phyloP scores from a whole-genome alignment of 495 filamentous ascomycete species.

The Podospora tetraspora region DNA sequence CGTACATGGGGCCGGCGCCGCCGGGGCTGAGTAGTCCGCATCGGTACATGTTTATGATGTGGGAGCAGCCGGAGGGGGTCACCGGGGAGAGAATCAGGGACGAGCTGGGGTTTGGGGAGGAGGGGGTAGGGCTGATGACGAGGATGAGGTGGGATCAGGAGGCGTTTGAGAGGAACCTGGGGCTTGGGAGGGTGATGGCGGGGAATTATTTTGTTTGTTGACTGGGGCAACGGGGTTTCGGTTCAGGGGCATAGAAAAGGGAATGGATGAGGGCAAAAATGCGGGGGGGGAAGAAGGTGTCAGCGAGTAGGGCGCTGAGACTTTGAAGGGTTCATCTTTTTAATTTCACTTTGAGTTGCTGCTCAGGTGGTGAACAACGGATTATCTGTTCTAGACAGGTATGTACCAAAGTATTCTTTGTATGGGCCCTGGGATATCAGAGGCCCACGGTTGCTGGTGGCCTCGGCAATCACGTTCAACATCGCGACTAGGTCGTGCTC shows the following conservation, averaged over 20 bases:
- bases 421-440: too few relatives aligned
- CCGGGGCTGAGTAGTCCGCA: conserved; percentile 48
- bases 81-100: conserved; percentile 41
- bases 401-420: too few relatives aligned
- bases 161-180: conserved; percentile 42
- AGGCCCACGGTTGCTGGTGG: too few relatives aligned
- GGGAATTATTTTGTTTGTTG: conserved; percentile 48
- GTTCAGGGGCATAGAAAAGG: neutral
- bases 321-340: too few relatives aligned
- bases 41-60: conserved; percentile 54
- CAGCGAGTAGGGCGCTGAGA: too few relatives aligned
- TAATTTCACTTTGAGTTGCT: too few relatives aligned
- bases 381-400: too few relatives aligned
- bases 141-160: conserved; percentile 52
- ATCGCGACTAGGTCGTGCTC: too few relatives aligned
- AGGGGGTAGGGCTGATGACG: conserved; percentile 33
- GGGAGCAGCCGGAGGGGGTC: conserved; percentile 50
- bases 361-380: too few relatives aligned
- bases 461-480: too few relatives aligned
- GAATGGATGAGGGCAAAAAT: neutral
- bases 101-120: conserved; percentile 28
- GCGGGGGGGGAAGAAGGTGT: too few relatives aligned
- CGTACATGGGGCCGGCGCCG: conserved; percentile 47
- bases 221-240: neutral
- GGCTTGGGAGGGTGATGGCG: conserved; percentile 46